Evolutionary conservation across 1,139 yeast genomes (phyloP).

Genomic region (Yamadazyma kanchanaburiensis): DNA sequence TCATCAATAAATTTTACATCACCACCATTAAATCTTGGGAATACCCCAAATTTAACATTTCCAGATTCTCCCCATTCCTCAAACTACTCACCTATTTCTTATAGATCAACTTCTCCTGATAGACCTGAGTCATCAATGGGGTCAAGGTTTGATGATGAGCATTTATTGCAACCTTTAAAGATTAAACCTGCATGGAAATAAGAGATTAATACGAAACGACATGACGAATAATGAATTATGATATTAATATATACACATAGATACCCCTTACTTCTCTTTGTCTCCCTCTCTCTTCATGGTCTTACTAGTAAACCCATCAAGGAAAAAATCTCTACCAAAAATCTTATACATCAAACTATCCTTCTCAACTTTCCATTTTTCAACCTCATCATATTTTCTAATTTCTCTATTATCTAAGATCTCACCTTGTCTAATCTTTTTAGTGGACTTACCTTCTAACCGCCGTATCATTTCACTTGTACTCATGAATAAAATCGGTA

Average conservation of each 20-base stretch:
- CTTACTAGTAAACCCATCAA: conserved; percentile 46
- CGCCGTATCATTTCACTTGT: conserved; percentile 36
- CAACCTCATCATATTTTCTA: conserved; percentile 36
- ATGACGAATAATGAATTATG: conserved; percentile 2
- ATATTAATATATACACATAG: conserved; percentile 1
- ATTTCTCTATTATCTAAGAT: conserved; percentile 29
- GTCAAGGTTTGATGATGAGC: conserved; percentile 32
- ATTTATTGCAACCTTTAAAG: conserved; percentile 26
- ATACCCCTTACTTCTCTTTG: conserved; percentile 1
- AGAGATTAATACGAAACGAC: neutral
- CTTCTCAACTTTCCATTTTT: conserved; percentile 40
- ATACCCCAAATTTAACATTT: conserved; percentile 12
- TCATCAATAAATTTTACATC: conserved; percentile 10
- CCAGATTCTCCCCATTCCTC: conserved; percentile 12
- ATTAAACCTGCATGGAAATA: conserved; percentile 29
- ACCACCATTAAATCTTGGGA: conserved; percentile 10
- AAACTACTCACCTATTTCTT: conserved; percentile 11
- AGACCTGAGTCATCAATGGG: conserved; percentile 34
- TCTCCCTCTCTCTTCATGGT: conserved; percentile 23
- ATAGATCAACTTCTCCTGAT: conserved; percentile 31
- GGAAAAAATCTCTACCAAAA: conserved; percentile 43
- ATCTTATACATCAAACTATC: conserved; percentile 35
- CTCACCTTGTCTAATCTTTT: conserved; percentile 43
- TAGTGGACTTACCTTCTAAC: conserved; percentile 41
- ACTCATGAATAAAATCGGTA: conserved; percentile 35